Evolutionary conservation across 163 green algal species (phyloP).

Genomic region (Scenedesmus sp.): DNA sequence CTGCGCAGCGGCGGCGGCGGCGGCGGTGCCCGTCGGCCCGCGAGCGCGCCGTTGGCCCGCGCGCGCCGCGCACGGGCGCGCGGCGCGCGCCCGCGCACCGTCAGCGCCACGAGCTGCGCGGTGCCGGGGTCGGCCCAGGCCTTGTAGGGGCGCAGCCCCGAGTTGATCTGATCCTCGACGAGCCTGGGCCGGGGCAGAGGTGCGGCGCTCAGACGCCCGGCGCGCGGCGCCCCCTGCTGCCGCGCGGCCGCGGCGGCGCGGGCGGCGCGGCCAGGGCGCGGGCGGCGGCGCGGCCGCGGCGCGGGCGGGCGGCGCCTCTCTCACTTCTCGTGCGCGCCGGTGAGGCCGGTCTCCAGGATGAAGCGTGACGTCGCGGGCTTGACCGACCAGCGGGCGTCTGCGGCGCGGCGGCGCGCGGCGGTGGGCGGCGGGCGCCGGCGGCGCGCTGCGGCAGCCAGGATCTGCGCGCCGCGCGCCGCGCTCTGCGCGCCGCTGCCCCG

Average conservation of each 20-base stretch:
- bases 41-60: neutral
- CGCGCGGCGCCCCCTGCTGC: too few relatives aligned
- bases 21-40: neutral
- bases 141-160: slow-evolving; percentile 18
- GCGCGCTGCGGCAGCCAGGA: neutral
- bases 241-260: too few relatives aligned
- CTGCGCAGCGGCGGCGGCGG: neutral
- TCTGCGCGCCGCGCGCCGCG: neutral
- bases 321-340: slow-evolving; percentile 32
- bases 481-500: neutral
- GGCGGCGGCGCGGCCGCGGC: too few relatives aligned
- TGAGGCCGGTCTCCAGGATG: slow-evolving; percentile 20
- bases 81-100: slow-evolving; percentile 11
- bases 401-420: too few relatives aligned
- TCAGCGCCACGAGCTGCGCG: slow-evolving; percentile 26
- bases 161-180: slow-evolving; percentile 34
- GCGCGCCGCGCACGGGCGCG: too few relatives aligned
- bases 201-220: too few relatives aligned
- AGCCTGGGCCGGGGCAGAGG: slow-evolving; percentile 5
- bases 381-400: slow-evolving; percentile 25
- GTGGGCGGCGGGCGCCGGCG: too few relatives aligned
- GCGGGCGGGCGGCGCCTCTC: neutral
- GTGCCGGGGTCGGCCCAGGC: slow-evolving; percentile 19
- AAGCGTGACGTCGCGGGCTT: slow-evolving; percentile 29
- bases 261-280: too few relatives aligned